Evolutionary conservation across 176 grass and related monocot species (phyloP), one percentile per base, ranked within the genome.

Genomic region (Hordeum marinum): DNA sequence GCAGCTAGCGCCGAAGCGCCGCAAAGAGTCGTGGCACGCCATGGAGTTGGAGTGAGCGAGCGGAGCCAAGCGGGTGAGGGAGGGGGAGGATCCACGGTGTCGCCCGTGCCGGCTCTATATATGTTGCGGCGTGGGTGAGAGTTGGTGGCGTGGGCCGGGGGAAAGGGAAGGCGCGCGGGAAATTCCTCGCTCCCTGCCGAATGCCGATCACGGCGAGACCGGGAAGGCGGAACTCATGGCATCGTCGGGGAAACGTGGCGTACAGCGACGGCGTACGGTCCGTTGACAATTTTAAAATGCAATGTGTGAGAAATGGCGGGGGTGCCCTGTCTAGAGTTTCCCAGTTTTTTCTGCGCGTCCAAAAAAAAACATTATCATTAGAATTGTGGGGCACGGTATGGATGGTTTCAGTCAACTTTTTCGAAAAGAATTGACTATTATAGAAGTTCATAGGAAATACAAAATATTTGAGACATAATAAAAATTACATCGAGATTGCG

Each of bases 81-180:
- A 18, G 52, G 17, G 68, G 64, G 7, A 69, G 73, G 7, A 27
- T 62, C 14, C 37, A 39, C 72, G 11, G 74, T 41, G 64, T 24
- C 7, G 65, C 18, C 3, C 12, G 6, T 25, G 23, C 26, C 0
- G 14, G 40, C 26, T 57, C 3, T 80, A n/a, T 80, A 65, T 52
- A 71, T 65, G 31, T 79, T 78, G 37, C 59, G 41, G 80, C 72
- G 66, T 20, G 6, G 84, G 65, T 21, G 13, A 0, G 18, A 20
- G 78, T 59, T 76, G 71, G 85, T 48, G 43, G 24, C 8, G 69
- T 21, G 9, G 69, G 41, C 20, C 27, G 35, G 61, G 43, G 10
- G 72, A 21, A 26, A 5, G 73, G 6, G 78, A 82, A 85, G 83
- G 9, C 71, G 71, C 88, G 0, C 1, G 17, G 88, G 23, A 69